Percentiles rank a stretch among this genome's conserved stretches.
phyloP scores from a whole-genome alignment of 2,329 filamentous ascomycete species.

The Beauveria sp. region DNA sequence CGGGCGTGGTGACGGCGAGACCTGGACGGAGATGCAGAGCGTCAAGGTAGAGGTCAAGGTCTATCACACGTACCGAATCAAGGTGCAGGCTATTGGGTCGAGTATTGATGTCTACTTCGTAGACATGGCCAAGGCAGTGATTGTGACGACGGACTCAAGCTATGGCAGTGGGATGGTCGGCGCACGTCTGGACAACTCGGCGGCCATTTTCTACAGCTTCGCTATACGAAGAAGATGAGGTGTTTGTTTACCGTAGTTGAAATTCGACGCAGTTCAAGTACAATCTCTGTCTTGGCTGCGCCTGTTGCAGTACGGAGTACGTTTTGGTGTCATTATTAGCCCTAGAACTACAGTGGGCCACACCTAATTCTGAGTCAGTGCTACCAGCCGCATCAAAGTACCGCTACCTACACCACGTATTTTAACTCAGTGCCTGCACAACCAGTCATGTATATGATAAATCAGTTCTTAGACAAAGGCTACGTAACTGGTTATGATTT shows the following conservation, averaged over 20 bases:
- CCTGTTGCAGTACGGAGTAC: no score
- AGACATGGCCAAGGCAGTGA: neutral
- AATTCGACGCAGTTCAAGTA: no score
- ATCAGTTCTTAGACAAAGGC: no score
- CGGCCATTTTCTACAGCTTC: neutral
- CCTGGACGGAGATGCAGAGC: neutral
- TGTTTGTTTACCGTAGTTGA: neutral
- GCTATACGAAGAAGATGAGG: slow-evolving; percentile 16
- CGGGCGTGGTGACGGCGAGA: neutral
- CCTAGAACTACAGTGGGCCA: no score
- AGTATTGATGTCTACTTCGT: neutral
- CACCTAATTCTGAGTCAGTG: no score
- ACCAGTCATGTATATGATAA: no score
- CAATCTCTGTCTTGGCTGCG: no score
- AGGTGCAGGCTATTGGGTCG: neutral
- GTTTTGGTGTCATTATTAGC: no score
- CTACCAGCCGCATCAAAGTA: no score
- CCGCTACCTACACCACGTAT: no score
- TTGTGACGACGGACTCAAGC: neutral
- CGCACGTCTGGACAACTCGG: neutral
- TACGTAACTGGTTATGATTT: no score
- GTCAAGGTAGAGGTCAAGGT: neutral
- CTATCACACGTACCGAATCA: neutral
- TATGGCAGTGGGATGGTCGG: neutral
- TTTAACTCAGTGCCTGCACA: no score